Percentiles rank a stretch among this genome's conserved stretches.
These are phyloP conservation scores for Polyplosphaeria fusca DNA, from an alignment of 495 filamentous ascomycete species.

Conservation along the genomic window DNA sequence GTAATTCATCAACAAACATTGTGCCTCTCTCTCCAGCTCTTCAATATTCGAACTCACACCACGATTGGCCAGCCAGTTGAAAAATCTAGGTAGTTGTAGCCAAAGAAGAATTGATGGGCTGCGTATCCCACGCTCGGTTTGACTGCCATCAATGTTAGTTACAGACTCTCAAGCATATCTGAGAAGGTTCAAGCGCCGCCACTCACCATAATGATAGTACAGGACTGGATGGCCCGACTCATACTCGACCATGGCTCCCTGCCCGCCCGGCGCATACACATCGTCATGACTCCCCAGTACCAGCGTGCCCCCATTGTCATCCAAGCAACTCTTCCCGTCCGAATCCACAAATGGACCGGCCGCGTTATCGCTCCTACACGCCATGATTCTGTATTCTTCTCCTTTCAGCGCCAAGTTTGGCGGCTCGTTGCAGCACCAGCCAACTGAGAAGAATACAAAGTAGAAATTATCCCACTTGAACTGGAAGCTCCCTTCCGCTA, in stretches of 20 bases:
- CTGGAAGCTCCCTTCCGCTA: conserved; percentile 55
- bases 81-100: conserved; percentile 25
- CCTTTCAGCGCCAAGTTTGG: conserved; percentile 49
- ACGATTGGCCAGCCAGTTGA: conserved; percentile 14
- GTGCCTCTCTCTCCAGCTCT: neutral
- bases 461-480: conserved; percentile 54
- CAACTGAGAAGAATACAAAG: conserved; percentile 64
- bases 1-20: too few relatives aligned
- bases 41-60: neutral
- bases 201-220: conserved; percentile 25
- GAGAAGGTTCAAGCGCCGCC: too few relatives aligned
- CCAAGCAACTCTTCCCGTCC: conserved; percentile 51
- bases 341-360: conserved; percentile 51
- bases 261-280: conserved; percentile 67
- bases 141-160: conserved; percentile 5
- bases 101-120: conserved; percentile 17
- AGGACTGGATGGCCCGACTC: neutral
- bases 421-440: conserved; percentile 58
- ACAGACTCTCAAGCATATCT: neutral
- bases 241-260: conserved; percentile 40
- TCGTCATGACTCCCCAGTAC: conserved; percentile 59
- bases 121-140: conserved; percentile 15
- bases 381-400: conserved; percentile 63
- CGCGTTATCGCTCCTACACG: conserved; percentile 54
- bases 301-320: conserved; percentile 55